Base-by-base conservation (phyloP, 2,329 filamentous ascomycete genomes). In the Apiospora pterosperma region DNA sequence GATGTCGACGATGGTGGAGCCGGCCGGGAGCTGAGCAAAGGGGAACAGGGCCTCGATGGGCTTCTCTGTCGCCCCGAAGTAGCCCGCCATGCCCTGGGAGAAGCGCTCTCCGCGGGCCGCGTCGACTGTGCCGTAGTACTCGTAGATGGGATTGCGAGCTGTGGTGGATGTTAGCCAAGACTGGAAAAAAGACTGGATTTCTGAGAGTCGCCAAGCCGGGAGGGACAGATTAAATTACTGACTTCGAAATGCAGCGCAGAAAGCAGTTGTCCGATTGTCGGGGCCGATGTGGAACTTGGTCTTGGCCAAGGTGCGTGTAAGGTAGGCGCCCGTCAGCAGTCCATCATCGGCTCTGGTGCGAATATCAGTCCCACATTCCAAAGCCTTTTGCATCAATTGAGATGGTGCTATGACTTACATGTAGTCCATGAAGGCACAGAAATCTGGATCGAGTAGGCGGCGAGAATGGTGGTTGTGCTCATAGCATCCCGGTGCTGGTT, bases 361-460 rank as follows among this genome's bases (percentile, higher is more conserved):
- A 52, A 16, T 41, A 11, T 52, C 31, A 52, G 44, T 28, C 7
- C 25, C 16, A 41, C n/a, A 7, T 1, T 4, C 14, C 1, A 10
- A 0, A n/a, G n/a, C 11, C 2, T 3, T 4, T 19, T 1, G n/a
- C n/a, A n/a, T n/a, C n/a, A n/a, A n/a, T n/a, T 7, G 12, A 11
- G 10, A 10, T n/a, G 25, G 5, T n/a, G 7, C 7, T 19, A 5
- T 3, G 8, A 41, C 44, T 28, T n/a, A 52, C 44, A 52, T 52
- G 16, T 52, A 52, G 25, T 52, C 44, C 44, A 52, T 52, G 6
- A 52, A 52, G n/a, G 2, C 44, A n/a, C 44, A 52, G 14, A 52
- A 52, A 16, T n/a, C 25, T 3, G 44, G 44, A 16, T 52, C 25
- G 25, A 52, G 44, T 1, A 52, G 25, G 5, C 44, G 16, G 7